Conservation (phyloP, 169 alveolate genomes). For the Plasmodium reichenowi region DNA sequence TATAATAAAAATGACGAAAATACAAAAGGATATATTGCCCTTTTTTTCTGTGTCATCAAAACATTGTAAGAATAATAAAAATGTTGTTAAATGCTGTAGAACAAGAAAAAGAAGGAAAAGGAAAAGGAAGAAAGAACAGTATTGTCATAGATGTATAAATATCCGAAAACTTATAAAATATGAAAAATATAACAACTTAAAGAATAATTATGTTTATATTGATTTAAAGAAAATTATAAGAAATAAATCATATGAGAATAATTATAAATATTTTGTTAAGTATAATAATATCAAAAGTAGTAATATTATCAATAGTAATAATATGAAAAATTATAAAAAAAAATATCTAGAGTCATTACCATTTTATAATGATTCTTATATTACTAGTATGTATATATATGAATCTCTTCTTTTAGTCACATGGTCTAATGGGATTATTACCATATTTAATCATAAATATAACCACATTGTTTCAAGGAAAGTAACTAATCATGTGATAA, state of each 20-base stretch:
- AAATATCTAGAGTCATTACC: background rate
- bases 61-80: background rate
- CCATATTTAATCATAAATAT: slow-evolving; percentile 27
- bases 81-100: background rate
- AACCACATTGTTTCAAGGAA: slow-evolving; percentile 31
- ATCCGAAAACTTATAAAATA: slow-evolving; percentile 29
- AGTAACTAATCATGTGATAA: slow-evolving; percentile 11
- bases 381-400: slow-evolving; percentile 44
- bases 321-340: background rate
- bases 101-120: slow-evolving; percentile 19
- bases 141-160: slow-evolving; percentile 47
- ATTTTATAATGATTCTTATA: slow-evolving; percentile 14
- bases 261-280: background rate
- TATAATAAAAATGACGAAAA: slow-evolving; percentile 22
- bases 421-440: slow-evolving; percentile 65
- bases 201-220: slow-evolving; percentile 45
- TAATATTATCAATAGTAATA: background rate
- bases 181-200: slow-evolving; percentile 21
- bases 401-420: slow-evolving; percentile 36
- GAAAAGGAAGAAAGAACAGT: slow-evolving; percentile 35
- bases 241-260: slow-evolving; percentile 8
- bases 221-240: slow-evolving; percentile 42
- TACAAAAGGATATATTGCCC: background rate
- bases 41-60: background rate
- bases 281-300: background rate